These are phyloP conservation scores for Carallia brachiata DNA, from an alignment of 345 rosid genomes.

Conservation along the genomic window DNA sequence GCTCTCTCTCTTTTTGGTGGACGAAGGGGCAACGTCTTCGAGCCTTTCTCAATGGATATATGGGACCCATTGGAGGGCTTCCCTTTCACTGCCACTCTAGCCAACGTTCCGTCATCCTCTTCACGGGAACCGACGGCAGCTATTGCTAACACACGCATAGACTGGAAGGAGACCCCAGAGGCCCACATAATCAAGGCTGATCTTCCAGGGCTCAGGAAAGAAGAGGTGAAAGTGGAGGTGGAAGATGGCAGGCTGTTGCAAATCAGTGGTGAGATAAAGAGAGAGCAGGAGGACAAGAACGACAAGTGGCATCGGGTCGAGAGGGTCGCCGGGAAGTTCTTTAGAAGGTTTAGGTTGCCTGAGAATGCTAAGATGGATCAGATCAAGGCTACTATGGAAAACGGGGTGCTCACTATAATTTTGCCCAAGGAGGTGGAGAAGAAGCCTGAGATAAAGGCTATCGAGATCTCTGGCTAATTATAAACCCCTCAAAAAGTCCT, in stretches of 20 bases:
- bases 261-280: slow-evolving; percentile 39
- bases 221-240: slow-evolving; percentile 39
- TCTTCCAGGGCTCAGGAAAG: slow-evolving; percentile 41
- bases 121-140: slow-evolving; percentile 22
- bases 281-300: slow-evolving; percentile 33
- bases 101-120: neutral
- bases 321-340: slow-evolving; percentile 33
- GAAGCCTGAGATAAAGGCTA: slow-evolving; percentile 42
- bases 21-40: slow-evolving; percentile 27
- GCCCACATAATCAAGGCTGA: slow-evolving; percentile 44
- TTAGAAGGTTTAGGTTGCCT: slow-evolving; percentile 43
- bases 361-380: slow-evolving; percentile 36
- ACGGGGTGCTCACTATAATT: slow-evolving; percentile 43
- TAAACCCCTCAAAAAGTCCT: no score
- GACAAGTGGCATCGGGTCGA: slow-evolving; percentile 43
- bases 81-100: neutral
- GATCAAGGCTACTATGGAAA: slow-evolving; percentile 40
- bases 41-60: slow-evolving; percentile 34
- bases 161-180: slow-evolving; percentile 44
- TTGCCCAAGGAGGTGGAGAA: slow-evolving; percentile 39
- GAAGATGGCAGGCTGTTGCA: slow-evolving; percentile 37
- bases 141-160: slow-evolving; percentile 24
- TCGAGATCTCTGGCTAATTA: slow-evolving; percentile 32
- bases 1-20: slow-evolving; percentile 29
- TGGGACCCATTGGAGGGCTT: slow-evolving; percentile 30